phyloP scores from a whole-genome alignment of 225 moss, liverwort and hornwort species.

The Takakia lepidozioides region DNA sequence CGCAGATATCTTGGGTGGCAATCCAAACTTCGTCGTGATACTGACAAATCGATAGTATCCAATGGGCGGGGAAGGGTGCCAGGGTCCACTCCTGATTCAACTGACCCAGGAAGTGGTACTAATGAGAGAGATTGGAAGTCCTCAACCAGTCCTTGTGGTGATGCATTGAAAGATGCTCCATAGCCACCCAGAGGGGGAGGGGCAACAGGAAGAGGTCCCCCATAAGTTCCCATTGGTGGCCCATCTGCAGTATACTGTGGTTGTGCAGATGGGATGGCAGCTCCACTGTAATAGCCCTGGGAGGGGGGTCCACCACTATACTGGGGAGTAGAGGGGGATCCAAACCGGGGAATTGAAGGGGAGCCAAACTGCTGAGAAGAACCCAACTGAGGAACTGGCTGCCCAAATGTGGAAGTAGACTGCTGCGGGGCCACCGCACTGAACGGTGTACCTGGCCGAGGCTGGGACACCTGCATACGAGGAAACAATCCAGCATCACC shows the following conservation, averaged over 20 bases:
- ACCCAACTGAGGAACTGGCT: slow-evolving; percentile 7
- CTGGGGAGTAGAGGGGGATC: slow-evolving; percentile 12
- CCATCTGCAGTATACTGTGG: slow-evolving; percentile 34
- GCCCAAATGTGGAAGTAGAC: slow-evolving; percentile 6
- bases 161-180: slow-evolving; percentile 43
- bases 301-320: slow-evolving; percentile 28
- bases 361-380: slow-evolving; percentile 13
- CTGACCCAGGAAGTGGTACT: slow-evolving; percentile 74
- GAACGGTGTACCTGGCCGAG: slow-evolving; percentile 10
- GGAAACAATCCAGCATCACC: no score
- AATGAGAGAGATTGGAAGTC: slow-evolving; percentile 89
- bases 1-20: slow-evolving; percentile 90
- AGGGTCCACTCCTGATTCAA: slow-evolving; percentile 82
- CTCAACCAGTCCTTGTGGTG: slow-evolving; percentile 60
- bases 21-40: slow-evolving; percentile 34
- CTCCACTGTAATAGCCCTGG: slow-evolving; percentile 49
- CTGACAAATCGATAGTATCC: slow-evolving; percentile 36
- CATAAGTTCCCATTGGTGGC: slow-evolving; percentile 25
- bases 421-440: slow-evolving; percentile 21
- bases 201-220: slow-evolving; percentile 34
- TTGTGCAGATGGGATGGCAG: slow-evolving; percentile 33
- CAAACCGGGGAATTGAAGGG: slow-evolving; percentile 24
- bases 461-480: background rate
- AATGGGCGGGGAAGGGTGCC: slow-evolving; percentile 70
- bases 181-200: slow-evolving; percentile 56